Evolutionary conservation across 192 early-diverging fungal species (phyloP).

Genomic region (Spinellus fusiger): DNA sequence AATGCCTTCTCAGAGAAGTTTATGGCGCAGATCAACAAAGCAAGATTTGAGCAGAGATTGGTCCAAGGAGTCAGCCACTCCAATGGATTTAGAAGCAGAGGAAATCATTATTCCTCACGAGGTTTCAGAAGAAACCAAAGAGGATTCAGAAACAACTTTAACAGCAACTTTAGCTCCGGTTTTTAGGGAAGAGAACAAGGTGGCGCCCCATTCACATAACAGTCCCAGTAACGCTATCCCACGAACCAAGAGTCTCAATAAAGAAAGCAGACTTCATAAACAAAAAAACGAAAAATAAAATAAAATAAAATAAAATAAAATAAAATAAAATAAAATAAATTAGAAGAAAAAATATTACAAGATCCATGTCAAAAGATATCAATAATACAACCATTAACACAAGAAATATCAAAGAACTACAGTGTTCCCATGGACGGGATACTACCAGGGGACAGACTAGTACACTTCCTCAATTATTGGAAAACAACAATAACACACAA

Average conservation of each 20-base stretch:
- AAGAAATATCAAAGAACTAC: not conserved
- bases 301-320: too few relatives aligned
- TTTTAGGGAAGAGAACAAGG: not conserved
- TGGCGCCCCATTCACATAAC: not conserved
- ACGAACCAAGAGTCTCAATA: too few relatives aligned
- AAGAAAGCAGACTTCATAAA: too few relatives aligned
- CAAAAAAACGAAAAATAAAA: too few relatives aligned
- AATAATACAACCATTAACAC: not conserved
- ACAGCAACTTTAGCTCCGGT: not conserved
- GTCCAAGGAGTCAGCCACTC: not conserved
- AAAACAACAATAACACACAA: not conserved
- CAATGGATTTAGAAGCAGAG: not conserved
- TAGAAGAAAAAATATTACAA: too few relatives aligned
- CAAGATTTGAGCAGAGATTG: not conserved
- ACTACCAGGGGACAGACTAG: not conserved
- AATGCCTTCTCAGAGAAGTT: not conserved
- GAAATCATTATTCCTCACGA: not conserved
- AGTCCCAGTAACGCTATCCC: not conserved
- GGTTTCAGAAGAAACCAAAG: not conserved
- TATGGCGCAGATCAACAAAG: not conserved
- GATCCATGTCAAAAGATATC: too few relatives aligned
- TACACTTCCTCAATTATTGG: not conserved
- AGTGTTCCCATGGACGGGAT: not conserved
- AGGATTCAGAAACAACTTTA: not conserved
- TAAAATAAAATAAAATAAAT: too few relatives aligned